Percentiles rank a stretch among this genome's conserved stretches.
Evolutionary conservation across 2,329 filamentous ascomycete genomes (phyloP).

Genomic region (Beauveria medogensis): DNA sequence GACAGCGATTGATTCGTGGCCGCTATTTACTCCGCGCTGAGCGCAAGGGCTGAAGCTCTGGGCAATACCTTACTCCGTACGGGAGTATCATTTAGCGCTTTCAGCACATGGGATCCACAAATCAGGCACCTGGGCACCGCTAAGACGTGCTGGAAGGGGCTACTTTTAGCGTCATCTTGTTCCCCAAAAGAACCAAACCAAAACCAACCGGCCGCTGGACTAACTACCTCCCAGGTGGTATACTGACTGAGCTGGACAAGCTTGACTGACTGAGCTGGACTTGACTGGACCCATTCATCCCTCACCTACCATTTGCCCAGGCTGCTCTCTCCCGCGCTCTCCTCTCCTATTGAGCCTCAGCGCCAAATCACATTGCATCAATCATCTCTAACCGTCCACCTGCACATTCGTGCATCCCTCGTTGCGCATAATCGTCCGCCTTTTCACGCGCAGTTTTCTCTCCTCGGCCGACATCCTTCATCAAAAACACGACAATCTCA

Average conservation of each 20-base stretch:
- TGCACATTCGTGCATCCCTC: constrained; percentile 7
- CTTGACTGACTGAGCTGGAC: too few relatives aligned
- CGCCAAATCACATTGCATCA: constrained; percentile 10
- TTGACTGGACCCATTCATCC: neutral
- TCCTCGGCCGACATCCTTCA: neutral
- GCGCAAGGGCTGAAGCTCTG: too few relatives aligned
- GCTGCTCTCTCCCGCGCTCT: neutral
- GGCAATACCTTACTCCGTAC: too few relatives aligned
- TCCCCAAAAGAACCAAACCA: neutral
- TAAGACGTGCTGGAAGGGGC: neutral
- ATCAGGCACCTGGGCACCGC: neutral
- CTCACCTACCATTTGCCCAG: neutral
- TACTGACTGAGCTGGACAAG: too few relatives aligned
- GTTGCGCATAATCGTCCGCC: constrained; percentile 3
- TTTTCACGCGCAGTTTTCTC: neutral
- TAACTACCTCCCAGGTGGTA: too few relatives aligned
- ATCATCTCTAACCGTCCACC: constrained; percentile 11
- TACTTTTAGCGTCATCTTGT: neutral
- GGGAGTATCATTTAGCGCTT: neutral
- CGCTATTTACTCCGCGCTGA: neutral
- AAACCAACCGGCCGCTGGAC: neutral
- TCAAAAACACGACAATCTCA: neutral
- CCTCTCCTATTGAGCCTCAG: constrained; percentile 12
- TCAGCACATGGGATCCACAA: neutral
- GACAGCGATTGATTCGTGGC: neutral